These are phyloP conservation scores for Nicotiana attenuata DNA, from an alignment of 257 asterid genomes.

Conservation along the genomic window DNA sequence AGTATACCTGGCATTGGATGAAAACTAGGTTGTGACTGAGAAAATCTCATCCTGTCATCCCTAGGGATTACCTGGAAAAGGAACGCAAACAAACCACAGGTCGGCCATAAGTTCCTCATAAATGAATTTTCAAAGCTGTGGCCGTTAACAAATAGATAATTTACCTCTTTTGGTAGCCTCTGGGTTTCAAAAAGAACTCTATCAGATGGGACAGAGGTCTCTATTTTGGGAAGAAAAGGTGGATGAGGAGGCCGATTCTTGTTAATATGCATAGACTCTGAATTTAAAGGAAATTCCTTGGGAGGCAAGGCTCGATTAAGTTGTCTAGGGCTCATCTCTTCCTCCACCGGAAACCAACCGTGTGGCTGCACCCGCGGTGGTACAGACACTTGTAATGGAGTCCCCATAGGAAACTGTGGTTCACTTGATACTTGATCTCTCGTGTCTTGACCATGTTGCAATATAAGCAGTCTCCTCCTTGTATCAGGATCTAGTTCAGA, in stretches of 20 bases:
- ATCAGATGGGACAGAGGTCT: slow-evolving; percentile 49
- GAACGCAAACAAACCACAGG: slow-evolving; percentile 13
- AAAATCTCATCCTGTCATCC: slow-evolving; percentile 59
- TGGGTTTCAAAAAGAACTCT: slow-evolving; percentile 59
- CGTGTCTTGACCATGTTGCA: slow-evolving; percentile 94
- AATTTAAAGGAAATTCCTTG: slow-evolving; percentile 47
- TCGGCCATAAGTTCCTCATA: background rate
- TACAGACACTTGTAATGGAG: slow-evolving; percentile 57
- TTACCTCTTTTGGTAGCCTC: slow-evolving; percentile 74
- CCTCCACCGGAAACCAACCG: slow-evolving; percentile 84
- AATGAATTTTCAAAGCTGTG: background rate
- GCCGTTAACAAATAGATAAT: background rate
- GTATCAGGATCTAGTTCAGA: slow-evolving; percentile 99
- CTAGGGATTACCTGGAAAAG: slow-evolving; percentile 58
- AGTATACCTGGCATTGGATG: slow-evolving; percentile 56
- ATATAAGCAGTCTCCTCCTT: slow-evolving; percentile 90
- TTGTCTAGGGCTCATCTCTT: slow-evolving; percentile 67
- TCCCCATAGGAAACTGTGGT: slow-evolving; percentile 56
- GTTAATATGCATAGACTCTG: slow-evolving; percentile 58
- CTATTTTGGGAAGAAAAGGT: slow-evolving; percentile 64
- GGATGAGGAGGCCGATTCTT: slow-evolving; percentile 55
- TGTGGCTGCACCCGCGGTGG: slow-evolving; percentile 67
- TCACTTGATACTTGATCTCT: slow-evolving; percentile 75
- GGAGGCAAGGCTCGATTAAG: slow-evolving; percentile 45
- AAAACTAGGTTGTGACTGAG: slow-evolving; percentile 51